Base-by-base conservation (phyloP, 208 protist species). In the Naegleria gruberi region DNA sequence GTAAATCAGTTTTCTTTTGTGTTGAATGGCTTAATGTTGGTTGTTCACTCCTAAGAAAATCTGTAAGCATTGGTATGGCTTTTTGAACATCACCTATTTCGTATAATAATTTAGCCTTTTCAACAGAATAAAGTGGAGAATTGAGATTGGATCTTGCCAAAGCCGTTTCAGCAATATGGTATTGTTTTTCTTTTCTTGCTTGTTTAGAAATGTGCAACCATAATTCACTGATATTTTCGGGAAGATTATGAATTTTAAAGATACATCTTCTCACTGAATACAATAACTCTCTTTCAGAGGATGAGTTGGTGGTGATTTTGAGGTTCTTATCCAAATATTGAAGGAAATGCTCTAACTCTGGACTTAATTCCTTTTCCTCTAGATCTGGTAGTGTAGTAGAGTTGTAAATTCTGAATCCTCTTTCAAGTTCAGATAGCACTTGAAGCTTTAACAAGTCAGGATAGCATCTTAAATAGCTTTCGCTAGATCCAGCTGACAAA, bases 21-120 rank as follows among this genome's bases (percentile, higher is more conserved):
- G 15, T 10, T 65, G 51, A 30, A 19, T 30, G 51, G 51, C 51
- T 65, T 23, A 65, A 30, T 30, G 2, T 65, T 65, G 51, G 51
- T 30, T 10, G 2, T 3, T 65, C 51, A 42, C 90, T 74, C 6
- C 7, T 1, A 85, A 95, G 41, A 87, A 93, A 91, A 89, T 91
- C 90, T n/a, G 94, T 90, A 15, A 96, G 94, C 89, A 97, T 95
- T 57, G 94, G 93, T 47, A 98, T 92, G 15, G 96, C 97, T 43
- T 95, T 93, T 44, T 93, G 93, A 5, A 93, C 90, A 6, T 95
- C 93, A 40, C 95, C 93, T 87, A 95, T 95, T 42, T 96, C 96
- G 90, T 97, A 94, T 51, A 97, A 91, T 26, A 98, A 91, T 89
- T 97, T 95, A 15, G 97, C 95, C 4, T 95, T 90, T 26, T 97